Conservation (phyloP, 768 basidiomycete species). For the Leccinum subgranulosum region DNA sequence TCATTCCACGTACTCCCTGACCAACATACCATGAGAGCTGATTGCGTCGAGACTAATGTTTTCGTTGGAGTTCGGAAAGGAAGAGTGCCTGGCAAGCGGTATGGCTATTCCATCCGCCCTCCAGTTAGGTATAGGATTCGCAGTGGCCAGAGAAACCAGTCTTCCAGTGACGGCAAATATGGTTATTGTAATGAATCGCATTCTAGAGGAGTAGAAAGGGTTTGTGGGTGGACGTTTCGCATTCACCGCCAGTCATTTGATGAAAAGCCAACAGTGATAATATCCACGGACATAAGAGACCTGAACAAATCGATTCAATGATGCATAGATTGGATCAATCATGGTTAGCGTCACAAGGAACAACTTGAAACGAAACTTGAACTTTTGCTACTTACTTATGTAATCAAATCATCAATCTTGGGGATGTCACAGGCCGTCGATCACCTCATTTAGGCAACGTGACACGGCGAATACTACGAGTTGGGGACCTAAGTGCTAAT, state of each 20-base stretch:
- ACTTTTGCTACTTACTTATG: too few relatives aligned
- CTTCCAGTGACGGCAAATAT: not conserved
- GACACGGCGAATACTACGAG: too few relatives aligned
- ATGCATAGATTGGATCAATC: too few relatives aligned
- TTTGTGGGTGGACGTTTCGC: too few relatives aligned
- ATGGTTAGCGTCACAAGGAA: too few relatives aligned
- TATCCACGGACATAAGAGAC: not conserved
- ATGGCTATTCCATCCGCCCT: not conserved
- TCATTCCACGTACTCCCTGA: not conserved
- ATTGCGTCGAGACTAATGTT: not conserved
- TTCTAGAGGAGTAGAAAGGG: not conserved
- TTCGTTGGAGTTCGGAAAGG: not conserved
- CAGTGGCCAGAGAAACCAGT: not conserved
- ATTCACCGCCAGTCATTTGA: not conserved
- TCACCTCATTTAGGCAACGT: too few relatives aligned
- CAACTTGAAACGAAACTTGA: too few relatives aligned
- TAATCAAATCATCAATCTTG: too few relatives aligned
- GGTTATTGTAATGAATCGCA: not conserved
- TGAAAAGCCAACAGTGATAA: not conserved
- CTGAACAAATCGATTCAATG: too few relatives aligned
- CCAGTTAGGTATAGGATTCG: not conserved
- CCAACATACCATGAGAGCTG: not conserved
- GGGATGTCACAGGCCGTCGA: too few relatives aligned
- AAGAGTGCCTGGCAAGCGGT: not conserved
- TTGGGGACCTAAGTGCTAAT: too few relatives aligned